phyloP scores from a whole-genome alignment of 1,284 basidiomycete genomes.

The Mycocalia duriaeana region DNA sequence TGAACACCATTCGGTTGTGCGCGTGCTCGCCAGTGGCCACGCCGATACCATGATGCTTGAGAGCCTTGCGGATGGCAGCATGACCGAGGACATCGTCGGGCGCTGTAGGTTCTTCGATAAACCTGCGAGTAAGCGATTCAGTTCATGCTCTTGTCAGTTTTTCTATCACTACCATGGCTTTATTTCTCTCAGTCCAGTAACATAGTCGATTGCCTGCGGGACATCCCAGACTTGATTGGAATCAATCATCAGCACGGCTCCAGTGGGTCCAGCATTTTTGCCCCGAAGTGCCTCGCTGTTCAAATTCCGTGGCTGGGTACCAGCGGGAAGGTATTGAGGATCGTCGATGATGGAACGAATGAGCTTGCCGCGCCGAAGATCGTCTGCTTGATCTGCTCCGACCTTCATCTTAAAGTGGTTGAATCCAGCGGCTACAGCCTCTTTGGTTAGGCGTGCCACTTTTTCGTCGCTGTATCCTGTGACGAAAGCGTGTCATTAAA shows the following conservation, averaged over 20 bases:
- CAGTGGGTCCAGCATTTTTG: conserved; percentile 94
- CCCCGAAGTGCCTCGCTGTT: conserved; percentile 61
- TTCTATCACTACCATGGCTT: conserved; percentile 91
- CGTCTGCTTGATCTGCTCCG: conserved; percentile 77
- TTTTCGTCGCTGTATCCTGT: conserved; percentile 86
- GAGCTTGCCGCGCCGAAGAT: conserved; percentile 81
- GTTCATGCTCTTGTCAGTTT: too few relatives aligned
- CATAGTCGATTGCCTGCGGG: conserved; percentile 87
- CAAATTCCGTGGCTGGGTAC: conserved; percentile 55
- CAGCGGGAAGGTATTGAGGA: conserved; percentile 64
- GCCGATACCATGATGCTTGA: conserved; percentile 82
- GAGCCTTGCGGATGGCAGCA: conserved; percentile 73
- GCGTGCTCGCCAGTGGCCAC: conserved; percentile 96
- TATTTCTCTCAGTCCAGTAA: conserved; percentile 74
- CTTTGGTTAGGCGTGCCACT: conserved; percentile 79
- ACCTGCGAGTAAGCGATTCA: conserved; percentile 49
- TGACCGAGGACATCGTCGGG: conserved; percentile 89
- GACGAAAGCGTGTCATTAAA: too few relatives aligned
- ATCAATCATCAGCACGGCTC: conserved; percentile 93
- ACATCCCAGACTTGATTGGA: conserved; percentile 98
- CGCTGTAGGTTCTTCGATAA: conserved; percentile 94
- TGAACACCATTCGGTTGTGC: conserved; percentile 96
- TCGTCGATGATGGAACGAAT: conserved; percentile 94
- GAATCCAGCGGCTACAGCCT: conserved; percentile 83
- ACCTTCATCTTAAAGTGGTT: conserved; percentile 99